Evolutionary conservation across 2,329 filamentous ascomycete species (phyloP), one percentile per base, ranked within the genome.

Genomic region (Biscogniauxia marginata): DNA sequence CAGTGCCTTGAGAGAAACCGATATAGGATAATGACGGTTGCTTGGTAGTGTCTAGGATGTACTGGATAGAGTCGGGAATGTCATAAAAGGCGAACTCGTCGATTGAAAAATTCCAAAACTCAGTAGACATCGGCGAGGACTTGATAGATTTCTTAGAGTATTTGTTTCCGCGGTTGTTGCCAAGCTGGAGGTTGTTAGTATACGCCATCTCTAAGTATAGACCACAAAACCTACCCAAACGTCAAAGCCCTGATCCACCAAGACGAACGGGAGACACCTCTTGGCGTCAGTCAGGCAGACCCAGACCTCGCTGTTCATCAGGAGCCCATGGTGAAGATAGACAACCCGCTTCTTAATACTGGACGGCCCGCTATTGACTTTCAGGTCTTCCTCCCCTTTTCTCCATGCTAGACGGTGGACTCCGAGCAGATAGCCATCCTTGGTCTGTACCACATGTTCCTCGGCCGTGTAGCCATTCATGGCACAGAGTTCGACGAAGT

Each of bases 221-320:
- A 46, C 22, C 19, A 46, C n/a, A 13, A 18, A 30, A 76, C 84
- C 66, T 74, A 89, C 87, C 91, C 95, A 99, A 62, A 98, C 93
- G 77, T 99, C 95, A 67, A 96, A 99, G 2, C 95, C 95, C 67
- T 84, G 84, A 68, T 97, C 91, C 0, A 96, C 91, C 46, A 99
- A 79, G 63, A 89, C 84, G 70, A 99, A 98, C 0, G 95, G 91
- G 43, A 99, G 78, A 64, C 89, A 93, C 64, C 93, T 84, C 72
- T 96, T 84, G 64, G 88, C 86, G 63, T 97, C 90, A 0, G 93
- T 96, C 70, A 93, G 77, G 69, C 91, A 96, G 7, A 98, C 91
- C 95, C 95, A 99, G 30, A 99, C 93, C 73, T 99, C 95, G 66
- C 92, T 96, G 74, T 97, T 98, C 95, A 99, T 99, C 69, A 99